Base-by-base conservation (phyloP, 139 green algal genomes). In the Coelastrella sp. region DNA sequence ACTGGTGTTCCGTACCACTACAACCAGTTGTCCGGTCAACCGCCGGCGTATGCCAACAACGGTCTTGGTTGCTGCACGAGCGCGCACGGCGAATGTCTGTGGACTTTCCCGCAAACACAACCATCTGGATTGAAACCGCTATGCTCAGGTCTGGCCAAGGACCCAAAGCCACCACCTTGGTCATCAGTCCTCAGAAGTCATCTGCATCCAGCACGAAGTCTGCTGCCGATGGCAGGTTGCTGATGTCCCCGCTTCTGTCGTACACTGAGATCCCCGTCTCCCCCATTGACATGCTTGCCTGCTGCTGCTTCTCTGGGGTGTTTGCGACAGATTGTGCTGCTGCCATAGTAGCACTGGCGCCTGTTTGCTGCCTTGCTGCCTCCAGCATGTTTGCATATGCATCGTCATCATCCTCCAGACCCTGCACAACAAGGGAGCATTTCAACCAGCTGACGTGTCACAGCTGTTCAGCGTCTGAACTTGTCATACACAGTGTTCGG, bases 131-230 rank as follows among this genome's bases (percentile, higher is more conserved):
- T 10, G 61, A 10, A 71, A 13, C 11, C 14, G 61, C 11, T 16
- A n/a, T 76, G 68, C n/a, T 76, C 3, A n/a, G n/a, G n/a, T n/a
- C n/a, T n/a, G n/a, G n/a, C n/a, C n/a, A n/a, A n/a, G n/a, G n/a
- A n/a, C n/a, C n/a, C n/a, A n/a, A n/a, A n/a, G n/a, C n/a, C n/a
- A n/a, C n/a, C n/a, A n/a, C n/a, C n/a, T n/a, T n/a, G n/a, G n/a
- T 58, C 10, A 77, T 77, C 16, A 6, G 5, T 10, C 16, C 58
- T 58, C 22, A 87, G 64, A 87, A 87, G 81, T 87, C 81, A 47
- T 87, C 81, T 65, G 23, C 64, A 64, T 87, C 81, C 57, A 78
- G 59, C 23, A 74, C 66, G 32, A 87, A 65, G 64, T 77, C 81
- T 19, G 23, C 64, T 8, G 80, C 79, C 22, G 80, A 76, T 19